phyloP scores from a whole-genome alignment of 331 rosid genomes.

The Arachis monticola region DNA sequence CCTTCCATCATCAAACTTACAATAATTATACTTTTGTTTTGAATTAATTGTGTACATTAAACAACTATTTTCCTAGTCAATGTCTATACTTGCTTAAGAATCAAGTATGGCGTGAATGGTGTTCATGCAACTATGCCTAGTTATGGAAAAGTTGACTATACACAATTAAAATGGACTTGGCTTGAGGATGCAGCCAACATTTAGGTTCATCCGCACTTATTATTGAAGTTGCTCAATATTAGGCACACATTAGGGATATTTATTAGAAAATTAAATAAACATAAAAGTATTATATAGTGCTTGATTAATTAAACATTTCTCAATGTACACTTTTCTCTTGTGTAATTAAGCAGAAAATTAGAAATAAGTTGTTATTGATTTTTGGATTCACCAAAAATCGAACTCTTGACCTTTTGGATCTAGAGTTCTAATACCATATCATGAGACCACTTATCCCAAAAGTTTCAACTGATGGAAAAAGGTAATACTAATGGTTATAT shows the following conservation, averaged over 20 bases:
- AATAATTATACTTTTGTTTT: not conserved
- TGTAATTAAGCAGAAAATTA: too few relatives aligned
- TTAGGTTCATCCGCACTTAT: slow-evolving; percentile 60
- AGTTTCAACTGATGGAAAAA: too few relatives aligned
- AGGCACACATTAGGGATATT: slow-evolving; percentile 34
- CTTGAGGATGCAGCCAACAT: slow-evolving; percentile 35
- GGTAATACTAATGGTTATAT: too few relatives aligned
- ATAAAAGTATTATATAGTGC: too few relatives aligned
- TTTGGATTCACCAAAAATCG: too few relatives aligned
- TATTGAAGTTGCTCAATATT: slow-evolving; percentile 29
- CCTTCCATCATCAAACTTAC: not conserved
- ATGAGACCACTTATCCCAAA: too few relatives aligned
- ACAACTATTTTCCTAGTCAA: slow-evolving; percentile 45
- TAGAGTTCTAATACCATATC: too few relatives aligned
- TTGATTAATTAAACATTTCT: not conserved
- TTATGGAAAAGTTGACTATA: slow-evolving; percentile 62
- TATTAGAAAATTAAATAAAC: slow-evolving; percentile 18
- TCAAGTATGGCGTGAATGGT: slow-evolving; percentile 61
- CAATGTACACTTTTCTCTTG: not conserved
- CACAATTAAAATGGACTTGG: slow-evolving; percentile 17
- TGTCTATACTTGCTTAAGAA: slow-evolving; percentile 49
- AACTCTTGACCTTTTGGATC: too few relatives aligned
- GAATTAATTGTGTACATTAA: not conserved
- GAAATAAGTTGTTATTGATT: too few relatives aligned
- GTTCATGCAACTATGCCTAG: slow-evolving; percentile 58